Conservation (phyloP, 2,329 filamentous ascomycete species). For the Diaporthe humulicola region DNA sequence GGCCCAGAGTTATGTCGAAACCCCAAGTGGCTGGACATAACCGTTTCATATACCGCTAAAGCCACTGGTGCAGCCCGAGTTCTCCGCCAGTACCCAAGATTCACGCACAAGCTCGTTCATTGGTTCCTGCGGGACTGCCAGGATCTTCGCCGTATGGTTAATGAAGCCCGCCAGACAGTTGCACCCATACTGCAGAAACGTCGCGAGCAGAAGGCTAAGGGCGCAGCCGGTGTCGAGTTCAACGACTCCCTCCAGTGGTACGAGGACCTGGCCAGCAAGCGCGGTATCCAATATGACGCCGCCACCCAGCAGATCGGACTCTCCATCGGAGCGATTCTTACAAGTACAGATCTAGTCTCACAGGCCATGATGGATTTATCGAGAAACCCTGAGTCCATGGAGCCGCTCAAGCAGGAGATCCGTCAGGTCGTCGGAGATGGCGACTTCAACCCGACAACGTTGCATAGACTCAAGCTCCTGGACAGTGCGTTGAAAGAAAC, state of each 20-base stretch:
- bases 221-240: neutral
- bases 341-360: neutral
- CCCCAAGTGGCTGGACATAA: neutral
- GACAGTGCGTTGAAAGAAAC: neutral
- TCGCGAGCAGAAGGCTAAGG: neutral
- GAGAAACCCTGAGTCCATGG: neutral
- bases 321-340: neutral
- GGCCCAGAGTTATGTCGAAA: neutral
- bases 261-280: neutral
- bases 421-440: neutral
- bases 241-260: slow-evolving; percentile 1
- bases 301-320: neutral
- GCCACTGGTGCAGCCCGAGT: neutral
- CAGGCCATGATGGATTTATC: neutral
- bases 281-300: neutral
- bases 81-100: neutral
- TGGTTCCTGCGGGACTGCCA: neutral
- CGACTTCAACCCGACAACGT: neutral
- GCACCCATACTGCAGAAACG: neutral
- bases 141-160: neutral
- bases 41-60: neutral
- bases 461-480: neutral
- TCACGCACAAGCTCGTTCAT: neutral
- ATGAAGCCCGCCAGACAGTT: neutral
- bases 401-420: neutral